phyloP scores from a whole-genome alignment of 768 basidiomycete genomes.

The Tylopilus sp. region DNA sequence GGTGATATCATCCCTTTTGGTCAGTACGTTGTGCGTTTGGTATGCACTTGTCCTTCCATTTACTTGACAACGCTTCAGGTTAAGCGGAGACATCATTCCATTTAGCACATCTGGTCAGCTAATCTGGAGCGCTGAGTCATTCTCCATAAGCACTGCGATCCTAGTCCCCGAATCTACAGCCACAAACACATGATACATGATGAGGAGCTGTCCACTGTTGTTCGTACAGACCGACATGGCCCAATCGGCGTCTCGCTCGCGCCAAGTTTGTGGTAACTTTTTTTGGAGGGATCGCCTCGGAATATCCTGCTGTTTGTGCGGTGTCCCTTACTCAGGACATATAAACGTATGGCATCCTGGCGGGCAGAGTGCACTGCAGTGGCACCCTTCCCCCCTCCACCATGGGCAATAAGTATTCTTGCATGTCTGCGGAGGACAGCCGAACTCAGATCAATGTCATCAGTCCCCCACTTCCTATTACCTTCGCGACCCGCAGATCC shows the following conservation, averaged over 20 bases:
- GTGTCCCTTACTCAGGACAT: neutral
- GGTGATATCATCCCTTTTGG: neutral
- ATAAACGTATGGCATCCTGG: conserved; percentile 15
- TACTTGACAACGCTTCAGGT: neutral
- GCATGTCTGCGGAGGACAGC: conserved; percentile 9
- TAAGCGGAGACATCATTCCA: neutral
- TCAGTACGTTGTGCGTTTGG: too few species aligned
- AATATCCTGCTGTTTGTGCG: neutral
- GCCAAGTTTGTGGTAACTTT: neutral
- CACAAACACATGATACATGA: conserved; percentile 5
- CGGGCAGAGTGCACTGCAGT: neutral
- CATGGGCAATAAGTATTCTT: conserved; percentile 34
- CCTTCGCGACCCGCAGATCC: conserved; percentile 38
- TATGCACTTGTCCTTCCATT: too few species aligned
- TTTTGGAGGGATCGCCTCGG: neutral
- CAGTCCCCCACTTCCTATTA: conserved; percentile 23
- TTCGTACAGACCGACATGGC: neutral
- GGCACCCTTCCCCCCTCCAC: neutral
- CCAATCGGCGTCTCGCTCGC: neutral
- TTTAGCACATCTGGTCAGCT: neutral
- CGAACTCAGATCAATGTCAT: conserved; percentile 4
- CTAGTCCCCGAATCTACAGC: neutral
- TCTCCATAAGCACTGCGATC: neutral
- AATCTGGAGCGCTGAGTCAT: neutral
- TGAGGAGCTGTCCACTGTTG: neutral